A percentile compares a stretch with the other conserved stretches of the same genome.
Evolutionary conservation across 2,329 filamentous ascomycete species (phyloP).

Genomic region (Colletotrichum scovillei): DNA sequence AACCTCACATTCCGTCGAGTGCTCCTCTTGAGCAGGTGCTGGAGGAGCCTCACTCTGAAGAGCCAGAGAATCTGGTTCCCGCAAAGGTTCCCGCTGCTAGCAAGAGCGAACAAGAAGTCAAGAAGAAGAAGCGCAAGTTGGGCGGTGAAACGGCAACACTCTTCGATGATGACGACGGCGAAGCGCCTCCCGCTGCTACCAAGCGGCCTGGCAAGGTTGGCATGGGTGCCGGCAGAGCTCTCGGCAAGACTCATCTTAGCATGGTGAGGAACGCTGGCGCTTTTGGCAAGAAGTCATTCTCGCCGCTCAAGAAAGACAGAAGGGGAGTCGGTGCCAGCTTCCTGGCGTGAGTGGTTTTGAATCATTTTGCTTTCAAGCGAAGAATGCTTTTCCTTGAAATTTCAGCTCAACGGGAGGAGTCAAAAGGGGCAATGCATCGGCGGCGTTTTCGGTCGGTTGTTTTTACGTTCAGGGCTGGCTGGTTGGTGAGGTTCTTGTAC

Average conservation of each 20-base stretch:
- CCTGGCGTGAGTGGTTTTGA: slow-evolving; percentile 50
- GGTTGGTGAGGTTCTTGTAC: neutral
- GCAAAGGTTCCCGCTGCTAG: slow-evolving; percentile 41
- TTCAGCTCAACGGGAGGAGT: neutral
- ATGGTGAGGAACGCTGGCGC: slow-evolving; percentile 52
- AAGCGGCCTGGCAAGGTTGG: slow-evolving; percentile 48
- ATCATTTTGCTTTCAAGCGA: neutral
- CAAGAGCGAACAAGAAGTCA: slow-evolving; percentile 51
- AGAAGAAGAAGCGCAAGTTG: slow-evolving; percentile 80
- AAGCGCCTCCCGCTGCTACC: slow-evolving; percentile 44
- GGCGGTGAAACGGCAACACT: slow-evolving; percentile 72
- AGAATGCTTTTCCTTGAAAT: neutral
- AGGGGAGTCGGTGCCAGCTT: slow-evolving; percentile 73
- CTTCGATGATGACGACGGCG: slow-evolving; percentile 75
- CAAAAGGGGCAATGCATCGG: slow-evolving; percentile 19
- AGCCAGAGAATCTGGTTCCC: slow-evolving; percentile 42
- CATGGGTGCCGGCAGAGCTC: slow-evolving; percentile 38
- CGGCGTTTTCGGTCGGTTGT: slow-evolving; percentile 10
- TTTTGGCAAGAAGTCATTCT: slow-evolving; percentile 70
- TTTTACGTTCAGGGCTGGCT: neutral
- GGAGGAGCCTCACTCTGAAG: slow-evolving; percentile 47
- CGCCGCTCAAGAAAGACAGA: slow-evolving; percentile 77
- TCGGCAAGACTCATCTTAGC: slow-evolving; percentile 50
- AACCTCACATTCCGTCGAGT: slow-evolving; percentile 48
- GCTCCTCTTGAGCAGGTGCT: slow-evolving; percentile 50